Evolutionary conservation across 169 alveolate genomes (phyloP), one percentile per base, ranked within the genome.

Genomic region (Cryptosporidium meleagridis): DNA sequence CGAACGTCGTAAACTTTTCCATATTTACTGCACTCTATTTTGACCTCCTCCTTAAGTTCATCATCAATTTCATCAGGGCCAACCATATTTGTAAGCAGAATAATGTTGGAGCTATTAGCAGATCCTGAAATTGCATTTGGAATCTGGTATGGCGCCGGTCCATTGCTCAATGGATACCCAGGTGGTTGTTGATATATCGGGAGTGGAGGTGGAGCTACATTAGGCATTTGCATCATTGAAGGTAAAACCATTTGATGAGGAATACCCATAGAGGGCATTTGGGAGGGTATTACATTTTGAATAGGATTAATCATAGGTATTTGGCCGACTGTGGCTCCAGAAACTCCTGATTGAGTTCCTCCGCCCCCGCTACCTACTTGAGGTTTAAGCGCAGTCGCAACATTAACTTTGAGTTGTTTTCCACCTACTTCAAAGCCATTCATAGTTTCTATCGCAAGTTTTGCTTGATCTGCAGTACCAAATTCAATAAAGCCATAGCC

Each of bases 401-500:
- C 91, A 84, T 91, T 91, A 18, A 91, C 94, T 53, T 91, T 91
- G 61, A 91, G 92, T 58, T 85, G 92, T 61, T 91, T 91, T 62
- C 96, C 96, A 7, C 87, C 92, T 68, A 94, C 94, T 53, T 93
- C 94, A 87, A 94, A 93, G 48, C 94, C 95, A 70, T 94, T 94
- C 96, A 94, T 94, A 9, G 93, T 86, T 21, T 94, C 95, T 14
- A 92, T 92, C 23, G 96, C 96, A 29, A 91, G 85, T 75, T 94
- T 75, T 21, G 96, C 96, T 37, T 87, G 92, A 16, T 85, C 91
- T 9, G 87, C 85, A 10, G 94, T 87, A n/a, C 94, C 85, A 39
- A 92, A 94, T 70, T 86, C 94, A 44, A 94, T 89, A 84, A 94
- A 94, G 62, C 96, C 96, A 61, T 91, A 94, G 31, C 96, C 96